Evolutionary conservation across 495 filamentous ascomycete genomes (phyloP), one percentile per base, ranked within the genome.

Genomic region (Trichoderma gamsii): DNA sequence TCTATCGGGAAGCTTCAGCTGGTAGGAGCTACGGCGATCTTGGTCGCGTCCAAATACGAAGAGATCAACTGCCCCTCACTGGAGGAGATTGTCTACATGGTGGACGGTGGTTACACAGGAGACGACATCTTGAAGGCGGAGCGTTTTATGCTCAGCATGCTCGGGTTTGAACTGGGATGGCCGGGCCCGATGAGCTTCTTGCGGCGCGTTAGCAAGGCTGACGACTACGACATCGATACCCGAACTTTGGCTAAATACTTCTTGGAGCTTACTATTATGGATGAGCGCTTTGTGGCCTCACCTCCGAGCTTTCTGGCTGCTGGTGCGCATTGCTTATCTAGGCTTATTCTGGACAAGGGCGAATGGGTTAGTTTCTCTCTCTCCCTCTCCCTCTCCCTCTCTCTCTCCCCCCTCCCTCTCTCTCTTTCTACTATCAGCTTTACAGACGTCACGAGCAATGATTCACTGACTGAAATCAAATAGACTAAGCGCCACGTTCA

Each of bases 141-240:
- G 79, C 88, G 92, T 23, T 98, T 97, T 83, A 99, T 99, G 95
- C 83, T 98, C 46, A 93, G 84, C 76, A 96, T 97, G 88, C 84
- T 99, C 51, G 86, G 93, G 70, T 99, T 96, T 73, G 91, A 96
- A 75, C 86, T 99, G 29, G 96, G 95, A 38, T 99, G 90, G 90
- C 95, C 95, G 12, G 96, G 95, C 59, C 95, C 95, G 1, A 97
- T 99, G 94, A 97, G 93, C 79, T 99, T 98, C 81, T 82, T 99
- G 64, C 85, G 95, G 66, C 87, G 93, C 67, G 94, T 97, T 76
- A 98, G 95, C 87, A 99, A 98, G 81, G 95, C 95, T 18, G 95
- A 99, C 77, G 93, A 97, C 74, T 99, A 98, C 76, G 93, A 98
- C 74, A 81, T 96, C 64, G 93, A 99, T 79, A 97, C 93, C 25